phyloP scores from a whole-genome alignment of 2,329 filamentous ascomycete species.

The Dichotomopilus funicola region DNA sequence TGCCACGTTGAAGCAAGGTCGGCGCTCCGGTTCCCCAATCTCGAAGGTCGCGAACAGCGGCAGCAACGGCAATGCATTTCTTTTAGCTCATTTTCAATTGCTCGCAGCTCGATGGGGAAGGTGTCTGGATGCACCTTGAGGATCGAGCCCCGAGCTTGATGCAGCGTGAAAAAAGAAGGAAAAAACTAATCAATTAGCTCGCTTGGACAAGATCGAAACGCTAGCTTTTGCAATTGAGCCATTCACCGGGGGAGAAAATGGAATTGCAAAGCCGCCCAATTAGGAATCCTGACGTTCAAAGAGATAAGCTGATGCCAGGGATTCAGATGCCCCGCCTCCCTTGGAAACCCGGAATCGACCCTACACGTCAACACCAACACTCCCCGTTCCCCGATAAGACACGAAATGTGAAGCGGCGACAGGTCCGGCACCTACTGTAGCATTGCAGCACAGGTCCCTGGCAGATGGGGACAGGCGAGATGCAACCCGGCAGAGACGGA shows the following conservation, averaged over 20 bases:
- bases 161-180: too few species aligned
- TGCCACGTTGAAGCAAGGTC: neutral
- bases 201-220: too few species aligned
- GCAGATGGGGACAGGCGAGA: too few species aligned
- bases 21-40: constrained; percentile 5
- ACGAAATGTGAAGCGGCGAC: too few species aligned
- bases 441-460: too few species aligned
- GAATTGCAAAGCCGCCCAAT: neutral
- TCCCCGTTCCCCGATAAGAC: neutral
- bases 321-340: neutral
- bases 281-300: too few species aligned
- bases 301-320: neutral
- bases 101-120: constrained; percentile 6
- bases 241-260: neutral
- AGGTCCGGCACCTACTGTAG: too few species aligned
- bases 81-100: constrained; percentile 4
- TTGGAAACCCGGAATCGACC: too few species aligned
- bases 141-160: neutral
- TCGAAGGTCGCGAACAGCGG: constrained; percentile 2
- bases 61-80: constrained; percentile 2
- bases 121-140: neutral
- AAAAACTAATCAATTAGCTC: too few species aligned
- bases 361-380: too few species aligned
- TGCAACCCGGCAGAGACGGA: too few species aligned
- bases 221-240: too few species aligned